Percentiles rank a stretch among this genome's conserved stretches.
Evolutionary conservation across 2,329 filamentous ascomycete genomes (phyloP).

Genomic region (Rhynchosporium agropyri): DNA sequence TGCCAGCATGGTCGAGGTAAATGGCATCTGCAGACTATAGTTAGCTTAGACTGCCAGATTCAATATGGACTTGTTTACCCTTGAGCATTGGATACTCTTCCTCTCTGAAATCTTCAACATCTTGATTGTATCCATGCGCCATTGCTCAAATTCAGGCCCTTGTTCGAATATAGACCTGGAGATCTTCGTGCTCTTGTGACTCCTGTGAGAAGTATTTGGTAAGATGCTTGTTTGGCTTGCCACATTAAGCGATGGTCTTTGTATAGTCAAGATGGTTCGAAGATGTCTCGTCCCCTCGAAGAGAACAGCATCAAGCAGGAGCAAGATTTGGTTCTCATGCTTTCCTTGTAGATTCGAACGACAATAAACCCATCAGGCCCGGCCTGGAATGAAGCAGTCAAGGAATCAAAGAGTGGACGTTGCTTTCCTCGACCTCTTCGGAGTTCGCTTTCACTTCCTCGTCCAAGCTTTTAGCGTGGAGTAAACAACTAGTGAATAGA

Average conservation of each 20-base stretch:
- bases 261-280: constrained; percentile 28
- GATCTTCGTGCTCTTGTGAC: background rate
- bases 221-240: background rate
- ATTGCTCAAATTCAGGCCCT: constrained; percentile 22
- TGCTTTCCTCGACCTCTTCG: constrained; percentile 17
- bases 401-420: constrained; percentile 19
- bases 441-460: constrained; percentile 27
- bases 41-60: constrained; percentile 15
- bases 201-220: background rate
- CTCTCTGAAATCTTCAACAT: constrained; percentile 60
- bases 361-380: constrained; percentile 13
- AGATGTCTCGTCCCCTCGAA: constrained; percentile 23
- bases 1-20: constrained; percentile 95
- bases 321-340: constrained; percentile 28
- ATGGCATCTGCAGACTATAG: constrained; percentile 31
- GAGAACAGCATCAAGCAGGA: constrained; percentile 26
- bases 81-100: constrained; percentile 71
- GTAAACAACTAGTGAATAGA: no score
- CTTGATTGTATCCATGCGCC: constrained; percentile 54
- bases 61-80: constrained; percentile 52
- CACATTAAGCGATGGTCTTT: background rate
- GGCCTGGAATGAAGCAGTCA: constrained; percentile 20
- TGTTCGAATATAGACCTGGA: background rate
- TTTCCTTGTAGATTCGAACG: constrained; percentile 20
- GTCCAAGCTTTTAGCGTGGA: background rate